Evolutionary conservation across 2,329 filamentous ascomycete genomes (phyloP), one percentile per base, ranked within the genome.

Genomic region (Leptographium procerum): DNA sequence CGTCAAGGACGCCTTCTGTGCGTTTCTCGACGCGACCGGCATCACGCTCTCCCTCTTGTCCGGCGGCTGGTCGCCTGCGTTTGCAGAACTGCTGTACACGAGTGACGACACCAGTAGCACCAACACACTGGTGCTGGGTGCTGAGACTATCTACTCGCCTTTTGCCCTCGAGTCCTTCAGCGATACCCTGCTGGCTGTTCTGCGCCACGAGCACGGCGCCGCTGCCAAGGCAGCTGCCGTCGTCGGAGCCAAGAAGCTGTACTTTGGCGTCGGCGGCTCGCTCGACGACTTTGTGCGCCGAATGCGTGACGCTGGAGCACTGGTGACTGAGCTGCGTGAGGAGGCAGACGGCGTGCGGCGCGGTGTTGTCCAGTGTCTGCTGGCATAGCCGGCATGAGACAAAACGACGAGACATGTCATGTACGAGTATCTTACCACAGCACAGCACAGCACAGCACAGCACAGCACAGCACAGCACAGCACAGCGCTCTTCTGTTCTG

Each of bases 251-350:
- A 94, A 94, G 73, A 81, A 83, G 63, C 77, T 91, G 13, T 94
- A 94, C 70, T 94, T 94, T 71, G 89, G 89, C 3, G 89, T 94
- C 6, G 89, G 89, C 0, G 89, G 89, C 0, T 91, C 88, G 24
- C 78, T 94, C 26, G 86, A 90, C 68, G 88, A 88, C 63, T 89
- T 94, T 64, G 73, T 85, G 53, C 71, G 75, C 55, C 75, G 72
- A 62, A 78, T 82, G 48, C 72, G 72, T 57, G 71, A 68, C 0
- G 74, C 74, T 43, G 82, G 81, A 2, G 75, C 72, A 13, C 62
- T 64, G 3, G 77, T 86, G 40, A 69, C 74, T 47, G 73, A 75
- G 54, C 63, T 86, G 36, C 74, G 79, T 59, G 81, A 85, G 65
- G 83, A 86, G 66, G 73, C 75, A 0, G 79, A 82, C 52, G 83